A percentile compares a stretch with the other conserved stretches of the same genome.
phyloP scores from a whole-genome alignment of 2,329 filamentous ascomycete genomes.

The Monilinia aucupariae region DNA sequence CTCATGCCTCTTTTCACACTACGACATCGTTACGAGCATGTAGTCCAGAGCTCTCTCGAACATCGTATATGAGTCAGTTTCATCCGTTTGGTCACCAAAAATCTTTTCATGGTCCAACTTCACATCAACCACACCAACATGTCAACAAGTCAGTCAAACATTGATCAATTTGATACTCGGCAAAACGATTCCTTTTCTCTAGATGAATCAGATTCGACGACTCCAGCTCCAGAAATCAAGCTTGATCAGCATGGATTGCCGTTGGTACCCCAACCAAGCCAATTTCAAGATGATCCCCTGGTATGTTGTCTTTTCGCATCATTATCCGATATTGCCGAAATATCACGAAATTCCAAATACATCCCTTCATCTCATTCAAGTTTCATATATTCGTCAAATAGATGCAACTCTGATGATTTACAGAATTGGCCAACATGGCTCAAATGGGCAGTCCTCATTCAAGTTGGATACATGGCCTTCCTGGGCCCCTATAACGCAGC shows the following conservation, averaged over 20 bases:
- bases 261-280: constrained; percentile 32
- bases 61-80: background rate
- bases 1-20: background rate
- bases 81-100: background rate
- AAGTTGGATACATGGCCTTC: constrained; percentile 34
- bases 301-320: constrained; percentile 20
- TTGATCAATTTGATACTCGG: constrained; percentile 7
- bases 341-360: constrained; percentile 1
- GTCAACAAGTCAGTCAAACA: constrained; percentile 3
- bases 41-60: background rate
- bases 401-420: background rate
- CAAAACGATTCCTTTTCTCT: constrained; percentile 10
- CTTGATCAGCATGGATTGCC: constrained; percentile 29
- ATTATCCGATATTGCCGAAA: background rate
- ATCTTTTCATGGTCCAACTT: background rate
- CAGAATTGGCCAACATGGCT: constrained; percentile 34
- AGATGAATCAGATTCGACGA: constrained; percentile 14
- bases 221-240: constrained; percentile 17
- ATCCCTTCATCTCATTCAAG: background rate
- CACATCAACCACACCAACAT: background rate
- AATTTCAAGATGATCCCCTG: constrained; percentile 33
- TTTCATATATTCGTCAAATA: background rate
- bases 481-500: constrained; percentile 32
- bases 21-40: background rate
- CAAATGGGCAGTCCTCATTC: constrained; percentile 34